These are phyloP conservation scores for Vaccinium darrowii DNA, from an alignment of 148 eudicot species.

Conservation along the genomic window DNA sequence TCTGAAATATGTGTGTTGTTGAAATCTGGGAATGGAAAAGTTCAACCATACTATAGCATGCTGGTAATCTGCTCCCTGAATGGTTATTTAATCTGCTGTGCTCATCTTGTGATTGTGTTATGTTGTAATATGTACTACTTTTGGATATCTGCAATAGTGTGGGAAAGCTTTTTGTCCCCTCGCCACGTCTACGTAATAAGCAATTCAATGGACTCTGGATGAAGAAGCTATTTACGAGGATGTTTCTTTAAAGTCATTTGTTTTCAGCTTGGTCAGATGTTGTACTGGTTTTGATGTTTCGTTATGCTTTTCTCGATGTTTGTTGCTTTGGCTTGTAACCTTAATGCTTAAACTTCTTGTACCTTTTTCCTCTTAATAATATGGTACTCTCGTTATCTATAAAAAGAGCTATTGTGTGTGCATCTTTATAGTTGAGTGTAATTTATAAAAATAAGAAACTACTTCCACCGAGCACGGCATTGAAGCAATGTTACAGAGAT, in stretches of 20 bases:
- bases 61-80: background rate
- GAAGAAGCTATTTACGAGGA: slow-evolving; percentile 1
- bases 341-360: background rate
- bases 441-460: background rate
- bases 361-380: background rate
- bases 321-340: background rate
- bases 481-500: background rate
- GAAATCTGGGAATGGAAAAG: background rate
- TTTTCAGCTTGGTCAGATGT: background rate
- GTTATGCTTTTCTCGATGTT: background rate
- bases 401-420: background rate
- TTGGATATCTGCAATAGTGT: background rate
- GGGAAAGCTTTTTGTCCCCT: background rate
- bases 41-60: background rate
- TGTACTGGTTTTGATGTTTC: background rate
- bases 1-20: background rate
- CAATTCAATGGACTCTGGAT: background rate
- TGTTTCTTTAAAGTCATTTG: background rate
- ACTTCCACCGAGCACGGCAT: background rate
- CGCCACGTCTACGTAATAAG: background rate
- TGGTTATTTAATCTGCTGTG: background rate
- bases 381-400: background rate
- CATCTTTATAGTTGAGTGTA: background rate
- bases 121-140: background rate
- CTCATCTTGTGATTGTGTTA: background rate